phyloP scores from a whole-genome alignment of 306 rosid genomes.

The Cyclanthera cordifolia region DNA sequence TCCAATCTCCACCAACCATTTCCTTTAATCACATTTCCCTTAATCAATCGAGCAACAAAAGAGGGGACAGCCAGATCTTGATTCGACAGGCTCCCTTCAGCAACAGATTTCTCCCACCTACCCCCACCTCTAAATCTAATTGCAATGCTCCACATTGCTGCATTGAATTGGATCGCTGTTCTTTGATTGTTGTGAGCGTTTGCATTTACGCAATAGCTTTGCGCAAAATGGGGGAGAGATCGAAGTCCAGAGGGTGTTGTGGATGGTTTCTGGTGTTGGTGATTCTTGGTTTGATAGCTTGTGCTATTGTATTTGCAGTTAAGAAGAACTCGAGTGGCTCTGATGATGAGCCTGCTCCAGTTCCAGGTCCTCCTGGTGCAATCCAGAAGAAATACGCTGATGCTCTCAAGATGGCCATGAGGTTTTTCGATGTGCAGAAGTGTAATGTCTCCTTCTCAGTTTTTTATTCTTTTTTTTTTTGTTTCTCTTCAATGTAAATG shows the following conservation, averaged over 20 bases:
- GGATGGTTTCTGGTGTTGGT: constrained; percentile 58
- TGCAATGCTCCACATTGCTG: neutral
- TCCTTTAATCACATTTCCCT: constrained; percentile 5
- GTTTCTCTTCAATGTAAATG: neutral
- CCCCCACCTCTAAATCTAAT: neutral
- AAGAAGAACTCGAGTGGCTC: constrained; percentile 37
- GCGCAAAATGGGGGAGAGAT: constrained; percentile 45
- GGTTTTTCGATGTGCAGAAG: constrained; percentile 81
- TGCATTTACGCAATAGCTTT: neutral
- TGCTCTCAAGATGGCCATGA: constrained; percentile 66
- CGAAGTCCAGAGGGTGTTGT: constrained; percentile 45
- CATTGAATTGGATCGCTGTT: constrained; percentile 31
- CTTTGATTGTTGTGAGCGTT: neutral
- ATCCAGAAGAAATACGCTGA: constrained; percentile 43
- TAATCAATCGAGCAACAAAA: neutral
- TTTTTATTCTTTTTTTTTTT: neutral
- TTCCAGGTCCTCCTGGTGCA: constrained; percentile 78
- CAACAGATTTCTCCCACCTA: neutral
- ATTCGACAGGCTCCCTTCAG: neutral
- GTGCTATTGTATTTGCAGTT: constrained; percentile 34
- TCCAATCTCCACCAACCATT: constrained; percentile 14
- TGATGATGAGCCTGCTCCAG: constrained; percentile 36
- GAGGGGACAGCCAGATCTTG: neutral
- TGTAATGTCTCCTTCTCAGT: constrained; percentile 27
- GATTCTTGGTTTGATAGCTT: constrained; percentile 45